Percentiles rank a stretch among this genome's conserved stretches.
These are phyloP conservation scores for Sporothrix dimorphospora DNA, from an alignment of 2,329 filamentous ascomycete genomes.

Conservation along the genomic window DNA sequence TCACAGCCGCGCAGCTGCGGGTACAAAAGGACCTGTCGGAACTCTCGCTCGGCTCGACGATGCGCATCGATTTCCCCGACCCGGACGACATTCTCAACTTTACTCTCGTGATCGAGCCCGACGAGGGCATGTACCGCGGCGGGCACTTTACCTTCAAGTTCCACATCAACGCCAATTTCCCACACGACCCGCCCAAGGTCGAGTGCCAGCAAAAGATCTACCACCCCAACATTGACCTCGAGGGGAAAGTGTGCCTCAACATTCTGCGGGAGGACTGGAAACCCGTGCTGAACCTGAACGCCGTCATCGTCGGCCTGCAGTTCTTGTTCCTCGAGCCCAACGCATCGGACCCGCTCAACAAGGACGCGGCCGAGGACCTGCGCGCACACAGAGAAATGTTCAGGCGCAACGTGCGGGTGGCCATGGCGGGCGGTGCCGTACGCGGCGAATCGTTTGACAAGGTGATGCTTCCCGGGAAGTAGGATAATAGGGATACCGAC, in stretches of 20 bases:
- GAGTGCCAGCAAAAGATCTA: slow-evolving; percentile 98
- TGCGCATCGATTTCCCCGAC: slow-evolving; percentile 80
- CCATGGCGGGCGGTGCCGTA: slow-evolving; percentile 81
- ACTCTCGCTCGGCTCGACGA: slow-evolving; percentile 75
- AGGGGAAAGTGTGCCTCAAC: slow-evolving; percentile 97
- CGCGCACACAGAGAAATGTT: slow-evolving; percentile 84
- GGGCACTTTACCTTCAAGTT: slow-evolving; percentile 90
- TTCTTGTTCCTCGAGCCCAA: slow-evolving; percentile 98
- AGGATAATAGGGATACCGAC: not conserved
- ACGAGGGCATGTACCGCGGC: slow-evolving; percentile 86
- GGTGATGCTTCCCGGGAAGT: slow-evolving; percentile 56
- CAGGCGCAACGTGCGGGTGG: slow-evolving; percentile 82
- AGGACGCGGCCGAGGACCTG: slow-evolving; percentile 93
- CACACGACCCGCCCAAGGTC: slow-evolving; percentile 96
- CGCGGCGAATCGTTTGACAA: slow-evolving; percentile 75
- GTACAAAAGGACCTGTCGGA: slow-evolving; percentile 93
- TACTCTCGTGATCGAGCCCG: slow-evolving; percentile 77
- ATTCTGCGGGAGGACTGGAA: slow-evolving; percentile 99
- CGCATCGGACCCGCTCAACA: slow-evolving; percentile 95
- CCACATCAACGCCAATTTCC: slow-evolving; percentile 90
- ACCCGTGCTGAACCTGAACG: slow-evolving; percentile 93
- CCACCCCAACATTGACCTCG: slow-evolving; percentile 96
- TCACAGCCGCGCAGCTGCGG: slow-evolving; percentile 91
- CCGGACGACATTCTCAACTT: slow-evolving; percentile 87
- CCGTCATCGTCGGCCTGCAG: slow-evolving; percentile 95